Evolutionary conservation across 352 stramenopile species (phyloP).

Genomic region (Phytophthora nicotianae): DNA sequence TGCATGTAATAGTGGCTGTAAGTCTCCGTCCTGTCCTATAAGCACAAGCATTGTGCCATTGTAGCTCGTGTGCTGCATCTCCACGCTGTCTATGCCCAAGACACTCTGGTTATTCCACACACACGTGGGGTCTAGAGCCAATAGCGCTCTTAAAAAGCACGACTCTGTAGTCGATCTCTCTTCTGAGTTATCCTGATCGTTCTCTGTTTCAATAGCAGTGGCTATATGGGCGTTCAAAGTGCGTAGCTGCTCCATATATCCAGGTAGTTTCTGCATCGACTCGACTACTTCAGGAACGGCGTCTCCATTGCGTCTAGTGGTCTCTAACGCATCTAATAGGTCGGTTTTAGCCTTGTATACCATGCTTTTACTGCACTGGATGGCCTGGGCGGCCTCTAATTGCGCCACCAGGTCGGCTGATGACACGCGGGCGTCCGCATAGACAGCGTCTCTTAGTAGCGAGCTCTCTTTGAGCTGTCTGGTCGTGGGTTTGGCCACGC

Average conservation of each 20-base stretch:
- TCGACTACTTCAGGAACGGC: slow-evolving; percentile 10
- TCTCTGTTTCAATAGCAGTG: slow-evolving; percentile 37
- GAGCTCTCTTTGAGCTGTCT: slow-evolving; percentile 48
- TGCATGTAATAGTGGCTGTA: slow-evolving; percentile 44
- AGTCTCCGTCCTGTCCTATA: slow-evolving; percentile 43
- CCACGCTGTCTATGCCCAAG: slow-evolving; percentile 42
- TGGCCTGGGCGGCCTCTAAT: slow-evolving; percentile 30
- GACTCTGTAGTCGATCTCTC: neutral
- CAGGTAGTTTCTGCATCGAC: slow-evolving; percentile 44
- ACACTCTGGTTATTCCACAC: slow-evolving; percentile 52
- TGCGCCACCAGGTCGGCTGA: slow-evolving; percentile 46
- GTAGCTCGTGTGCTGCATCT: slow-evolving; percentile 35
- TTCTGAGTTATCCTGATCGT: neutral
- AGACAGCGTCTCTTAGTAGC: slow-evolving; percentile 48
- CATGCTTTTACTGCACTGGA: slow-evolving; percentile 60
- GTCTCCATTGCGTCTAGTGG: slow-evolving; percentile 17
- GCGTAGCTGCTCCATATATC: slow-evolving; percentile 46
- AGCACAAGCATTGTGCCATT: slow-evolving; percentile 44
- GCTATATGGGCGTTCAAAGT: slow-evolving; percentile 43
- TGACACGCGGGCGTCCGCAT: slow-evolving; percentile 47
- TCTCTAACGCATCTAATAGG: slow-evolving; percentile 45
- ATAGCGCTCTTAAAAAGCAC: slow-evolving; percentile 38
- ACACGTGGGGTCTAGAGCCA: slow-evolving; percentile 46
- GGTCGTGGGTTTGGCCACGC: slow-evolving; percentile 46
- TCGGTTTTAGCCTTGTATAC: slow-evolving; percentile 66